Percentiles rank a stretch among this genome's conserved stretches.
phyloP scores from a whole-genome alignment of 768 basidiomycete genomes.

The Phanerochaete sordida region DNA sequence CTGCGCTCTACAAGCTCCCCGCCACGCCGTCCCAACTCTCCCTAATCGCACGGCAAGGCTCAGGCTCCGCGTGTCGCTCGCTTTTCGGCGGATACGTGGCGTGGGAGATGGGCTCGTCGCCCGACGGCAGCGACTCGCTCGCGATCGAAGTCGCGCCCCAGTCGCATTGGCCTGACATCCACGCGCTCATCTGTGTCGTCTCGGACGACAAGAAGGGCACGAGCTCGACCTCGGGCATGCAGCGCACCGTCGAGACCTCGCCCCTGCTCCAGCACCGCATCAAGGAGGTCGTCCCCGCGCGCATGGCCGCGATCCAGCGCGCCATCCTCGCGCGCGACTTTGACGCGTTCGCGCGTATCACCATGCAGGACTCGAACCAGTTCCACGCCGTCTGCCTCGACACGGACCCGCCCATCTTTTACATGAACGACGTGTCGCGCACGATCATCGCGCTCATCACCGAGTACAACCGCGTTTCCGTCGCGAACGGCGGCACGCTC shows the following conservation, averaged over 20 bases:
- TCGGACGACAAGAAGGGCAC: constrained; percentile 96
- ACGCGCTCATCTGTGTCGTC: constrained; percentile 97
- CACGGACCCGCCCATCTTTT: constrained; percentile 97
- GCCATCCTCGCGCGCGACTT: constrained; percentile 85
- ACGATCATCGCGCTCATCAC: constrained; percentile 88
- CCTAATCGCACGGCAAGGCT: constrained; percentile 93
- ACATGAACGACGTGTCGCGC: constrained; percentile 97
- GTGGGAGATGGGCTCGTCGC: constrained; percentile 73
- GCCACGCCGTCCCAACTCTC: constrained; percentile 79
- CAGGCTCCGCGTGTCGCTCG: constrained; percentile 96
- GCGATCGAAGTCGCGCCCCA: constrained; percentile 85
- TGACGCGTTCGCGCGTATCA: constrained; percentile 82
- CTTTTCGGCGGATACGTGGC: constrained; percentile 97
- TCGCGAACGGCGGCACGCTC: constrained; percentile 52
- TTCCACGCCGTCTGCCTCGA: constrained; percentile 98
- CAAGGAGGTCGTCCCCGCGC: constrained; percentile 75
- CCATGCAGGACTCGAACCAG: constrained; percentile 97
- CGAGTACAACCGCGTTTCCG: constrained; percentile 84
- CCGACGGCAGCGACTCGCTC: constrained; percentile 80
- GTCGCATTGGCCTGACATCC: constrained; percentile 91
- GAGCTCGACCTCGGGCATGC: constrained; percentile 94
- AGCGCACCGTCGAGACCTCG: constrained; percentile 93
- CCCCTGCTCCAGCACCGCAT: constrained; percentile 86
- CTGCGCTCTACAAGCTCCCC: constrained; percentile 81
- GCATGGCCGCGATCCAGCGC: constrained; percentile 77